phyloP scores from a whole-genome alignment of 257 asterid species.

The Scutellaria minor region DNA sequence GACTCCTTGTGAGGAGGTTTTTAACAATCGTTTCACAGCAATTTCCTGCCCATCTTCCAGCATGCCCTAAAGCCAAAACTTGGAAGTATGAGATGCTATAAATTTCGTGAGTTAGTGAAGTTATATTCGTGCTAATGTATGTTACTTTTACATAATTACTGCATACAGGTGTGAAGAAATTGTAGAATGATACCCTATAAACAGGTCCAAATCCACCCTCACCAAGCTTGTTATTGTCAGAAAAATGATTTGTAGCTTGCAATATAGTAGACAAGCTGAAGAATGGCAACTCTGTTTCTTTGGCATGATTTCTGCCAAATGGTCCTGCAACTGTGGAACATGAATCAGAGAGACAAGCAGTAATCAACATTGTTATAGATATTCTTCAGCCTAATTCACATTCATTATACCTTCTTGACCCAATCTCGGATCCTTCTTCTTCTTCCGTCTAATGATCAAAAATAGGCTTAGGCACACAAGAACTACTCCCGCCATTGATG shows the following conservation, averaged over 20 bases:
- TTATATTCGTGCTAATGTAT: no score
- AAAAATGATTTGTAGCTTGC: conserved; percentile 26
- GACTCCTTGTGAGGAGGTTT: conserved; percentile 30
- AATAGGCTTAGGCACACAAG: not conserved
- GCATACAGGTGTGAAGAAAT: no score
- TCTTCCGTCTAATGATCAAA: not conserved
- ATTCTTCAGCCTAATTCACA: not conserved
- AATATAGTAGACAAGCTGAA: conserved; percentile 19
- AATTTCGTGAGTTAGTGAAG: not conserved
- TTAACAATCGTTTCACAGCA: conserved; percentile 30
- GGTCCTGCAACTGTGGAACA: not conserved
- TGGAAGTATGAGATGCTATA: not conserved
- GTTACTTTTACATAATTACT: no score
- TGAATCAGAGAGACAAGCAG: not conserved
- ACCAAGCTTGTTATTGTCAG: conserved; percentile 27
- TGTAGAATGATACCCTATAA: not conserved
- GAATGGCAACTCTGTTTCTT: conserved; percentile 28
- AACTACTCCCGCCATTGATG: not conserved
- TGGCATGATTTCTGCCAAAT: not conserved
- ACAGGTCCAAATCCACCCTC: conserved; percentile 39
- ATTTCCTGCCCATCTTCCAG: conserved; percentile 26
- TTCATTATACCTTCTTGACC: conserved; percentile 1
- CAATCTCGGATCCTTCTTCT: not conserved
- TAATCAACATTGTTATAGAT: not conserved
- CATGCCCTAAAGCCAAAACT: not conserved